phyloP scores from a whole-genome alignment of 345 rosid species.

The Euphorbia pulcherrima region DNA sequence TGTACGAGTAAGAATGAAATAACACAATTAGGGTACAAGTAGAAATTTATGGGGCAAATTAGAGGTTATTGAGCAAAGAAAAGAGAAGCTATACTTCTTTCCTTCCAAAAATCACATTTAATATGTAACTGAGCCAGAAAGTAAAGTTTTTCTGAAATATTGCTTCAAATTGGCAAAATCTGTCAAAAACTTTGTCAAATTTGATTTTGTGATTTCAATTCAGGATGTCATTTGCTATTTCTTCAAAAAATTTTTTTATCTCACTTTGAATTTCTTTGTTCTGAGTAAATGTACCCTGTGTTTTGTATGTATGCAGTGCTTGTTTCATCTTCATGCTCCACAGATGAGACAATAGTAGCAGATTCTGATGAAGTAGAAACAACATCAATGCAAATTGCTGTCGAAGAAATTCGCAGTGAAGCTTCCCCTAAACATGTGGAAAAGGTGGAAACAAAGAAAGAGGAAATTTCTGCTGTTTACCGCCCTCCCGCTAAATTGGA shows the following conservation, averaged over 20 bases:
- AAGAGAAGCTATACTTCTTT: neutral
- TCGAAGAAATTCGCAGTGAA: slow-evolving; percentile 25
- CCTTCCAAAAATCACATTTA: no score
- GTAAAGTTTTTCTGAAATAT: neutral
- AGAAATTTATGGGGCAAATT: no score
- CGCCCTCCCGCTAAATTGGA: slow-evolving; percentile 11
- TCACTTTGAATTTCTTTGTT: neutral
- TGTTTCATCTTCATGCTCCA: slow-evolving; percentile 88
- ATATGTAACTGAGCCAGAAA: neutral
- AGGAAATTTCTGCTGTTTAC: slow-evolving; percentile 21
- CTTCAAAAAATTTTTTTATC: neutral
- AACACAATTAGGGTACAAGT: no score
- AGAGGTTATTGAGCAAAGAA: neutral
- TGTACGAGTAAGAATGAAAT: no score
- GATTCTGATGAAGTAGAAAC: slow-evolving; percentile 70
- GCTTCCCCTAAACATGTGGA: slow-evolving; percentile 22
- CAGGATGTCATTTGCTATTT: neutral
- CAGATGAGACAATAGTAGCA: slow-evolving; percentile 91
- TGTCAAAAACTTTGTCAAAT: neutral
- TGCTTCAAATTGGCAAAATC: neutral
- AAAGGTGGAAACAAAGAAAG: slow-evolving; percentile 30
- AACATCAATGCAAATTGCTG: slow-evolving; percentile 33
- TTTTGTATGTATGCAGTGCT: slow-evolving; percentile 46
- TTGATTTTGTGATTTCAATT: no score
- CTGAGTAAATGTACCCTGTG: neutral